These are phyloP conservation scores for Pythium biforme DNA, from an alignment of 352 stramenopile genomes.

Conservation along the genomic window DNA sequence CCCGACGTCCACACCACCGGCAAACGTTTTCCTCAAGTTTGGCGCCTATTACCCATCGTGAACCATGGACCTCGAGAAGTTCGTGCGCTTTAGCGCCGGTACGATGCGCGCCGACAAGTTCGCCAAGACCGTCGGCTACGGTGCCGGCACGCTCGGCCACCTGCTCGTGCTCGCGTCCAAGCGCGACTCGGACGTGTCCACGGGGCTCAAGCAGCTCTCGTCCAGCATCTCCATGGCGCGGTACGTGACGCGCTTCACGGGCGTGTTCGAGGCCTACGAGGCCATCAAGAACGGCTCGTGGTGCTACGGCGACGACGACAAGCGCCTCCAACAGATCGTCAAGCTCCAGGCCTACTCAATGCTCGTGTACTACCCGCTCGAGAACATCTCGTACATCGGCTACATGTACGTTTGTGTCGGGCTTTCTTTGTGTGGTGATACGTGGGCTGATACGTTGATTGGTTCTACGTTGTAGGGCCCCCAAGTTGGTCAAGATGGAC, in stretches of 20 bases:
- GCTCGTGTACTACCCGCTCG: conserved; percentile 84
- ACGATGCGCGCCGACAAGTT: conserved; percentile 76
- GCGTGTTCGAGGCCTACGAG: conserved; percentile 65
- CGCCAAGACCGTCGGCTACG: conserved; percentile 83
- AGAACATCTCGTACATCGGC: conserved; percentile 80
- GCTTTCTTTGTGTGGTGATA: background rate
- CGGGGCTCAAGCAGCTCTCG: conserved; percentile 58
- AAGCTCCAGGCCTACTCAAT: conserved; percentile 75
- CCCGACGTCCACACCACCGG: background rate
- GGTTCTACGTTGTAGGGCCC: conserved; percentile 38
- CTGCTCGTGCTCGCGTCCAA: conserved; percentile 48
- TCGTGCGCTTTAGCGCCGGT: conserved; percentile 55
- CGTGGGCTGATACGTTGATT: background rate
- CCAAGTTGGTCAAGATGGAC: conserved; percentile 75
- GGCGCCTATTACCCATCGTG: background rate
- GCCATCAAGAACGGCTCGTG: conserved; percentile 77
- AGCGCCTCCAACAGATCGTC: conserved; percentile 55
- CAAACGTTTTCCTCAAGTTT: background rate
- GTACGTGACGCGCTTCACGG: conserved; percentile 79
- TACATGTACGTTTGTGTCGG: conserved; percentile 58
- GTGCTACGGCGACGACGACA: conserved; percentile 74
- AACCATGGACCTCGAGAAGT: conserved; percentile 67
- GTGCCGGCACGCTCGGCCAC: conserved; percentile 50
- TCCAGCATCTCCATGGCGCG: conserved; percentile 77
- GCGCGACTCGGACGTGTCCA: conserved; percentile 50